Percentiles rank a stretch among this genome's conserved stretches.
Conservation (phyloP, 2,329 filamentous ascomycete genomes). For the Chaetomium sp. region DNA sequence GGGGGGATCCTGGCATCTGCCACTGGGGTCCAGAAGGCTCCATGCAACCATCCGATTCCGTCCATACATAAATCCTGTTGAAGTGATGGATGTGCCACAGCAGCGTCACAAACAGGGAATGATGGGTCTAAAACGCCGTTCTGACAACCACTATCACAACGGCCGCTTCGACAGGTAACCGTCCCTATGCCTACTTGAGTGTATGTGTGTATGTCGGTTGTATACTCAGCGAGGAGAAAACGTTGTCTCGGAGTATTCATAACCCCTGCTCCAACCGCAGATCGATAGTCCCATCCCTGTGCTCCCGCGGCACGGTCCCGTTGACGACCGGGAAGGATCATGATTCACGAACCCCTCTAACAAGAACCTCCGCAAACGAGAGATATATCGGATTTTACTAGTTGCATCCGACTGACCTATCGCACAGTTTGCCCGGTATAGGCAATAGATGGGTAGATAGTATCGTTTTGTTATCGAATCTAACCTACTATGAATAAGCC, state of each 20-base stretch:
- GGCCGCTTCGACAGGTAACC: background rate
- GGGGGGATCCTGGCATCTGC: background rate
- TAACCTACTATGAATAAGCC: background rate
- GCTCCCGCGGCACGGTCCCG: constrained; percentile 11
- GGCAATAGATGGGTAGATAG: background rate
- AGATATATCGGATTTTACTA: background rate
- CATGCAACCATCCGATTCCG: background rate
- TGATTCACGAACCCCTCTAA: background rate
- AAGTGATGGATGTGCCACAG: background rate
- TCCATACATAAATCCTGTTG: background rate
- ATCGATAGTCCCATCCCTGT: background rate
- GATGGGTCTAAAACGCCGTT: background rate
- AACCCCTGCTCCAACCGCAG: background rate
- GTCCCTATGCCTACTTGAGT: too few relatives aligned
- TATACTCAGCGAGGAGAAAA: background rate
- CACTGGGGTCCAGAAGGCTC: background rate
- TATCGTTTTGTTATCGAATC: background rate
- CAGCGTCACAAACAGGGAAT: background rate
- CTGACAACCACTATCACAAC: background rate
- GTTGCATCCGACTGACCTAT: background rate
- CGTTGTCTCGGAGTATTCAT: background rate
- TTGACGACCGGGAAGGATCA: constrained; percentile 5
- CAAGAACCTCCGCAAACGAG: background rate
- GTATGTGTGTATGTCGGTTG: too few relatives aligned
- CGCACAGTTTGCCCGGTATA: background rate